phyloP scores from a whole-genome alignment of 2,329 filamentous ascomycete genomes.

The Sporothrix luriei region DNA sequence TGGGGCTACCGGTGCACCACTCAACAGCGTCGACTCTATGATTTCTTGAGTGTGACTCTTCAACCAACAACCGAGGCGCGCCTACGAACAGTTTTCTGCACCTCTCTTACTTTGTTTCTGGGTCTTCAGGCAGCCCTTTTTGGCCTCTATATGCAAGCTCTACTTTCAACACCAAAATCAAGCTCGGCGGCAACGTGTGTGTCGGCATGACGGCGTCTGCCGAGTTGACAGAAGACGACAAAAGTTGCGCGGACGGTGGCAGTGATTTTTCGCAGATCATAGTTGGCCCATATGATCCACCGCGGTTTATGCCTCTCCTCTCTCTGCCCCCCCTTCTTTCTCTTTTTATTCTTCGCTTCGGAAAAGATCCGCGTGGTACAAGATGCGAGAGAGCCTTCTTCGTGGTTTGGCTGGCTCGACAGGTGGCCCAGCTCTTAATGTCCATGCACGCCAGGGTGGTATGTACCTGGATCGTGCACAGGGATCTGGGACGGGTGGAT shows the following conservation, averaged over 20 bases:
- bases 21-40: background rate
- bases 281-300: slow-evolving; percentile 6
- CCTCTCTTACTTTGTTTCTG: background rate
- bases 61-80: background rate
- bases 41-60: background rate
- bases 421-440: slow-evolving; percentile 13
- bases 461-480: slow-evolving; percentile 9
- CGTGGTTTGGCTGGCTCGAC: slow-evolving; percentile 17
- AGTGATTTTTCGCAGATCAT: slow-evolving; percentile 8
- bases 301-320: slow-evolving; percentile 4
- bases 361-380: background rate
- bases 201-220: slow-evolving; percentile 2
- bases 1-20: background rate
- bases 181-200: no score
- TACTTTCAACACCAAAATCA: background rate
- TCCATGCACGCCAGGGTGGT: slow-evolving; percentile 15
- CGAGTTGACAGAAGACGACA: slow-evolving; percentile 5
- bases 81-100: background rate
- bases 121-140: background rate
- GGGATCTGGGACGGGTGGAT: slow-evolving; percentile 13
- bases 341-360: background rate
- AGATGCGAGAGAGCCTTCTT: background rate
- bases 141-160: background rate
- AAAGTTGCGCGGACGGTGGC: background rate
- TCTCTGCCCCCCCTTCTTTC: background rate